These are phyloP conservation scores for Lycium barbarum DNA, from an alignment of 257 asterid genomes.

Conservation along the genomic window DNA sequence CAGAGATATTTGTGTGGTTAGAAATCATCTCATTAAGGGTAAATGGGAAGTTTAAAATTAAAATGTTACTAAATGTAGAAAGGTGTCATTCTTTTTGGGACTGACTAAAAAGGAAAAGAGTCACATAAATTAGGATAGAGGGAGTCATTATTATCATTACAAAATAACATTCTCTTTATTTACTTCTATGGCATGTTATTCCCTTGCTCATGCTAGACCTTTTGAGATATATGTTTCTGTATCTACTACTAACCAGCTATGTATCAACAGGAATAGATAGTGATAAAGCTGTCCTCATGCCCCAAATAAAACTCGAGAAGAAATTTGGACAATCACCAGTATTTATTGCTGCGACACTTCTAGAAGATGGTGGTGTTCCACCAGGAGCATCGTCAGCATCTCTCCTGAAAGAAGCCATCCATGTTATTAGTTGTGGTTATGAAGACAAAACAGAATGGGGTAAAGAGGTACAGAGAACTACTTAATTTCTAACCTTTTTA, in stretches of 20 bases:
- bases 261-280: conserved; percentile 53
- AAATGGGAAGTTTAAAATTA: too few relatives aligned
- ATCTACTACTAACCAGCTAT: not conserved
- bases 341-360: conserved; percentile 62
- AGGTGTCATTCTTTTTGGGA: too few relatives aligned
- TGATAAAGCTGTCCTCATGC: conserved; percentile 60
- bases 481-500: not conserved
- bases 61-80: too few relatives aligned
- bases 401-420: conserved; percentile 71
- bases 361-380: conserved; percentile 70
- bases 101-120: too few relatives aligned
- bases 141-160: conserved; percentile 1
- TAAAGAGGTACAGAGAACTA: conserved; percentile 53
- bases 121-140: too few relatives aligned
- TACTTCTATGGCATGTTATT: not conserved
- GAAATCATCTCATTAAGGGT: too few relatives aligned
- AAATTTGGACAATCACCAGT: conserved; percentile 74
- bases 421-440: conserved; percentile 69
- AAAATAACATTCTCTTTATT: not conserved
- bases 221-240: conserved; percentile 7
- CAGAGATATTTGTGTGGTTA: too few relatives aligned
- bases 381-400: conserved; percentile 63
- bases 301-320: conserved; percentile 65
- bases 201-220: not conserved
- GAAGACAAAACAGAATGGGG: conserved; percentile 88